Evolutionary conservation across 2,329 filamentous ascomycete species (phyloP), one percentile per base, ranked within the genome.

Genomic region (Fusarium nodosum): DNA sequence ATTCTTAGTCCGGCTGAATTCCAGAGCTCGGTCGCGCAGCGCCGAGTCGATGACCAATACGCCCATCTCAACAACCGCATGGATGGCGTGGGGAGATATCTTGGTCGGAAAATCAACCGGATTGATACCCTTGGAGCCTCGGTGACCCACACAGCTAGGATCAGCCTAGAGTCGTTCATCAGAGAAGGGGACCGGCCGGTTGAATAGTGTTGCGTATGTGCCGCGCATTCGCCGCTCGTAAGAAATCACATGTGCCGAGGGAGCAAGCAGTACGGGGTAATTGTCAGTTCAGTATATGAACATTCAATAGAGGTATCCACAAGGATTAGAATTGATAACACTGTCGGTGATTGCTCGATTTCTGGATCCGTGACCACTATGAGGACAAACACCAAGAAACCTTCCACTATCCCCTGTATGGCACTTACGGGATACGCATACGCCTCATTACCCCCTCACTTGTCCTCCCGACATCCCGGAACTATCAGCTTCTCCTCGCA

Each of bases 21-120:
- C 60, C 75, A 82, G 41, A 75, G 76, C 7, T 78, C 80, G 18
- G 66, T 83, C 34, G 71, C 76, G 26, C 75, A 77, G 38, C 81
- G 81, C 41, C 73, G 78, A 36, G 75, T 86, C 30, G 79, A 81
- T 33, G 82, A 84, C 33, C 81, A 82, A 46, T 79, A 82, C 59
- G 77, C 80, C 6, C 84, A 83, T 52, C 79, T 89, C 20, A 89
- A 89, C 72, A 87, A 85, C 56, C 81, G 86, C 10, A 82, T 82
- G 74, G 82, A 80, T n/a, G 80, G 81, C 7, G 67, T 66, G 6
- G 78, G 79, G 16, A 71, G 74, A 20, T 82, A 82, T 71, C 77
- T 82, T n/a, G 84, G 83, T 1, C 78, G 78, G 54, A 80, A 77
- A 68, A 53, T 66, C 22, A 83, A 78, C 60, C 76, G 85, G 33